phyloP scores from a whole-genome alignment of 805 yeast species.

The Schwanniomyces polymorphus region DNA sequence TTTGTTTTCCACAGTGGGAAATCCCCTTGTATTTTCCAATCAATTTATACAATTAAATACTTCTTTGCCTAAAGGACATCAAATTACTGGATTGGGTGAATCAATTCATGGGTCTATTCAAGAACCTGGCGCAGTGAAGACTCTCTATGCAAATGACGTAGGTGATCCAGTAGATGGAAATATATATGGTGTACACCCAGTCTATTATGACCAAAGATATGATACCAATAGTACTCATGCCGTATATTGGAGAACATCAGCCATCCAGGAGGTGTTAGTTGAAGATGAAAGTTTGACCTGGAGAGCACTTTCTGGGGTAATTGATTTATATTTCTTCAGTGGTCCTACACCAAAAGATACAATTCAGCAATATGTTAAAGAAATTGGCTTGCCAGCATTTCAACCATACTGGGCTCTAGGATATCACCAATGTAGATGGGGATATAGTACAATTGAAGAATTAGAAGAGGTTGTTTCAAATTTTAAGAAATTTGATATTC shows the following conservation, averaged over 20 bases:
- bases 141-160: constrained; percentile 27
- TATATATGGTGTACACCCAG: constrained; percentile 32
- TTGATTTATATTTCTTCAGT: constrained; percentile 24
- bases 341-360: constrained; percentile 23
- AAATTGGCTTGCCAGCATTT: constrained; percentile 22
- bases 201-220: constrained; percentile 27
- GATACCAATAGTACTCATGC: constrained; percentile 23
- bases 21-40: constrained; percentile 28
- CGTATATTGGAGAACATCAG: constrained; percentile 28
- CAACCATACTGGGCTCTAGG: constrained; percentile 28
- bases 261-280: constrained; percentile 26
- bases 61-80: constrained; percentile 22
- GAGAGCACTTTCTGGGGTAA: constrained; percentile 26
- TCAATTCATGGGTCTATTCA: constrained; percentile 25
- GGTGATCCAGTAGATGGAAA: constrained; percentile 26
- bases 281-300: constrained; percentile 24
- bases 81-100: constrained; percentile 31
- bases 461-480: constrained; percentile 16
- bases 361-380: constrained; percentile 18
- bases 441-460: constrained; percentile 16
- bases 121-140: constrained; percentile 24
- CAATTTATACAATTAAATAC: constrained; percentile 31
- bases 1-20: constrained; percentile 27
- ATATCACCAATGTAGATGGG: constrained; percentile 27
- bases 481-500: constrained; percentile 14